Evolutionary conservation across 805 yeast genomes (phyloP), one percentile per base, ranked within the genome.

Genomic region (Saturnispora quitensis): DNA sequence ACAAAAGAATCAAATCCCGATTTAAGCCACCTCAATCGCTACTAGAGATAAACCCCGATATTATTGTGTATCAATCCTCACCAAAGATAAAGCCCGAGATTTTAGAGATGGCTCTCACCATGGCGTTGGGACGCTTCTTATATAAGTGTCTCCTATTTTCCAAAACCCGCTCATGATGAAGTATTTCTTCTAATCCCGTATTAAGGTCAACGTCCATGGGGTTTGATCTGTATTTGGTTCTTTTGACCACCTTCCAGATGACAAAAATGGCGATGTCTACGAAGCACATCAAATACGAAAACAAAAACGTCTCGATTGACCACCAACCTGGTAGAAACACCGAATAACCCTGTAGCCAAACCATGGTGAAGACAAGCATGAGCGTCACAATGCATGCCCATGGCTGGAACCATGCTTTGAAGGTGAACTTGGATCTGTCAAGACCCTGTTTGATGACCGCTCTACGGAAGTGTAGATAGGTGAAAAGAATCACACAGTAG

Each of bases 241-340:
- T 71, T 52, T 77, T 78, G 45, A 69, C 43, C 4, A 81, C 44
- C 59, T 83, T 82, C 77, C 86, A 81, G 18, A 66, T 63, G 9
- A 77, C 33, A 53, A 69, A 82, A 25, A 79, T 67, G 1, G 56
- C 72, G 36, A 80, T 60, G 52, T 74, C 74, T 40, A 81, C 65
- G 53, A 86, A 86, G 18, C 86, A 73, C 82, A 85, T 82, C 53
- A 87, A 69, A 61, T 87, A 87, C 58, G 77, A 76, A 66, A 80
- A 84, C 58, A 86, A 69, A 66, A 87, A 87, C 7, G 74, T 71
- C 52, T 81, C 73, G 18, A 74, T 70, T n/a, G 73, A 64, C 89
- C 91, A 86, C 89, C 91, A 87, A 48, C 86, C 86, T 15, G 81
- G 81, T 50, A 82, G 66, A 64, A 88, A 86, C 1, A 67, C 70